Conservation (phyloP, 768 basidiomycete species). For the Lactarius pseudohatsudake region DNA sequence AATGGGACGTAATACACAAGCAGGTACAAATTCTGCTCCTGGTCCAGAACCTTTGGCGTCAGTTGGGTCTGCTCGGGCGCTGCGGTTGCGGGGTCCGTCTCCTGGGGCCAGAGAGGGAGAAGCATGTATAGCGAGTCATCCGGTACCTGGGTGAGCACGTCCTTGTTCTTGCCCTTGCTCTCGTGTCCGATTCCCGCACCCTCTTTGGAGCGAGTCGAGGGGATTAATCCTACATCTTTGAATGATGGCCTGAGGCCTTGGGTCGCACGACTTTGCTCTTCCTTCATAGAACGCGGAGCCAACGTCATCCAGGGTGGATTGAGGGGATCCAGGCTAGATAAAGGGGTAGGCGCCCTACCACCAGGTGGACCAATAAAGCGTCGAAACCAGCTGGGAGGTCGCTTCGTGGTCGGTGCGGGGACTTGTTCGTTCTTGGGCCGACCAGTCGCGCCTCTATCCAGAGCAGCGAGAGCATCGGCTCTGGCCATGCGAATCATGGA, state of each 20-base stretch:
- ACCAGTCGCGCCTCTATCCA: constrained; percentile 33
- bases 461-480: constrained; percentile 39
- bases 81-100: constrained; percentile 51
- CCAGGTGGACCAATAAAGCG: constrained; percentile 26
- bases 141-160: constrained; percentile 62
- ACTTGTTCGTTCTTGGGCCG: constrained; percentile 29
- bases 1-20: constrained; percentile 79
- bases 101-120: constrained; percentile 79
- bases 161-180: constrained; percentile 23
- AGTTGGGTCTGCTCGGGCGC: constrained; percentile 27
- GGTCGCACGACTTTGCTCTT: constrained; percentile 66
- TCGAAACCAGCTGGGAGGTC: constrained; percentile 19
- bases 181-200: constrained; percentile 30
- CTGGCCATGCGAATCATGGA: constrained; percentile 18
- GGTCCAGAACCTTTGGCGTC: constrained; percentile 38
- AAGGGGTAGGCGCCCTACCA: constrained; percentile 23
- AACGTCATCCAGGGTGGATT: constrained; percentile 65
- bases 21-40: constrained; percentile 63
- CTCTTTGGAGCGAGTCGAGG: constrained; percentile 41
- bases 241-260: constrained; percentile 73
- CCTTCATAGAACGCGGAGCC: constrained; percentile 61
- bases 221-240: constrained; percentile 75
- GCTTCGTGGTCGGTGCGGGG: constrained; percentile 8
- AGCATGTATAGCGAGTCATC: constrained; percentile 78
- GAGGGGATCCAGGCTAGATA: constrained; percentile 35